Evolutionary conservation across 805 yeast genomes (phyloP).

Genomic region (Kodamaea leandrae): DNA sequence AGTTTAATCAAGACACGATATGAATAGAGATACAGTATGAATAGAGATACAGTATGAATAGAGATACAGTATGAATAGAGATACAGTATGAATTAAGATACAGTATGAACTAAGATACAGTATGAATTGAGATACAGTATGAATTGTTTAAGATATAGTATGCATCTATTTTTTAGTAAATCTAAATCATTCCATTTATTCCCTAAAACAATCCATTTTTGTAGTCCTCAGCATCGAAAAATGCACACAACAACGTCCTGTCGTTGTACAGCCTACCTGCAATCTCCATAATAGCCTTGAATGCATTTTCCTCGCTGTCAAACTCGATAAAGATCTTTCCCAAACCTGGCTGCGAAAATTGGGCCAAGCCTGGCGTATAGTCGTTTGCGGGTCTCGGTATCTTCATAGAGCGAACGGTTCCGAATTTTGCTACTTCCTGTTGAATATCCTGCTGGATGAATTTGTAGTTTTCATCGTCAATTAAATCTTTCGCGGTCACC

Average conservation of each 20-base stretch:
- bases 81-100: not conserved
- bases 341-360: conserved; percentile 49
- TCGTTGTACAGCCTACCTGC: conserved; percentile 69
- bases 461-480: conserved; percentile 46
- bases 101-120: not conserved
- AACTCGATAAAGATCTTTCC: conserved; percentile 76
- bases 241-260: conserved; percentile 65
- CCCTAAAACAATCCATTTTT: conserved; percentile 37
- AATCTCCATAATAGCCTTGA: conserved; percentile 53
- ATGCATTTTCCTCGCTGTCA: conserved; percentile 48
- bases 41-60: not conserved
- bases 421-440: conserved; percentile 48
- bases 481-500: conserved; percentile 61
- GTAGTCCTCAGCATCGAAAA: conserved; percentile 58
- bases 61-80: not conserved
- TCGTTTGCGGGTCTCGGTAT: conserved; percentile 63
- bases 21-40: not conserved
- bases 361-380: conserved; percentile 40
- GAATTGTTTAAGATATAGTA: too few relatives aligned
- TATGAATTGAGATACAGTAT: not conserved
- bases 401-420: conserved; percentile 50
- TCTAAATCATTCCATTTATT: too few relatives aligned
- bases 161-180: too few relatives aligned
- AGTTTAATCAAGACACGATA: too few relatives aligned
- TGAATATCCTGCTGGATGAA: conserved; percentile 53